phyloP scores from a whole-genome alignment of 176 grass and related monocot genomes.

The Elaeis guineensis region DNA sequence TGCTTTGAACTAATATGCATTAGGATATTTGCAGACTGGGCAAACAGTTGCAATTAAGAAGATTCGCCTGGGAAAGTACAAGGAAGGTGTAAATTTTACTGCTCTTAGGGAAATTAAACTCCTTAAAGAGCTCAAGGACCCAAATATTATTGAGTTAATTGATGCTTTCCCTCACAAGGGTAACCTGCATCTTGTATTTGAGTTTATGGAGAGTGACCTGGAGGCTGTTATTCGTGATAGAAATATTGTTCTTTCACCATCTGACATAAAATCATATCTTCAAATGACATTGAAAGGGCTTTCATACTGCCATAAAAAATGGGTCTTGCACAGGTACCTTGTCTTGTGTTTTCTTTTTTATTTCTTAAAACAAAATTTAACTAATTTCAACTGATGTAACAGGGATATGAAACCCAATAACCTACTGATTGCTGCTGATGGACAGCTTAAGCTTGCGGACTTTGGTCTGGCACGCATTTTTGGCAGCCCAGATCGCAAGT shows the following conservation, averaged over 20 bases:
- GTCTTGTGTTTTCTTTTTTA: conserved; percentile 1
- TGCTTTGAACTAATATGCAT: conserved; percentile 11
- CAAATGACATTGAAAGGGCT: conserved; percentile 98
- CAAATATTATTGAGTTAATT: conserved; percentile 87
- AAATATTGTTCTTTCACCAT: conserved; percentile 76
- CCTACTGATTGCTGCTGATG: conserved; percentile 79
- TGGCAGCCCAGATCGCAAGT: conserved; percentile 84
- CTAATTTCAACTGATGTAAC: not conserved
- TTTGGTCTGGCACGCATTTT: conserved; percentile 95
- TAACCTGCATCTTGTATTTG: conserved; percentile 91
- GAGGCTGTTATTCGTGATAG: conserved; percentile 93
- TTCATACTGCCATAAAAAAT: conserved; percentile 88
- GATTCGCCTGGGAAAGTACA: conserved; percentile 83
- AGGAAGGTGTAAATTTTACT: conserved; percentile 97
- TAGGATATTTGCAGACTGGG: conserved; percentile 59
- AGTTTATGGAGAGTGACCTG: conserved; percentile 96
- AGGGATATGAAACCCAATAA: conserved; percentile 99
- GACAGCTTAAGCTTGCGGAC: conserved; percentile 91
- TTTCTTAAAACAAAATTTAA: not conserved
- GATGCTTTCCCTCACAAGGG: conserved; percentile 93
- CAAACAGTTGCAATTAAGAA: conserved; percentile 84
- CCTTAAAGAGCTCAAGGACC: conserved; percentile 87
- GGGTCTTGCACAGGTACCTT: conserved; percentile 90
- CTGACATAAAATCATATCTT: conserved; percentile 86
- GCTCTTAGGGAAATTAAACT: conserved; percentile 97